Percentiles rank a stretch among this genome's conserved stretches.
These are phyloP conservation scores for Lepidium aucheri DNA, from an alignment of 345 rosid species.

Conservation along the genomic window DNA sequence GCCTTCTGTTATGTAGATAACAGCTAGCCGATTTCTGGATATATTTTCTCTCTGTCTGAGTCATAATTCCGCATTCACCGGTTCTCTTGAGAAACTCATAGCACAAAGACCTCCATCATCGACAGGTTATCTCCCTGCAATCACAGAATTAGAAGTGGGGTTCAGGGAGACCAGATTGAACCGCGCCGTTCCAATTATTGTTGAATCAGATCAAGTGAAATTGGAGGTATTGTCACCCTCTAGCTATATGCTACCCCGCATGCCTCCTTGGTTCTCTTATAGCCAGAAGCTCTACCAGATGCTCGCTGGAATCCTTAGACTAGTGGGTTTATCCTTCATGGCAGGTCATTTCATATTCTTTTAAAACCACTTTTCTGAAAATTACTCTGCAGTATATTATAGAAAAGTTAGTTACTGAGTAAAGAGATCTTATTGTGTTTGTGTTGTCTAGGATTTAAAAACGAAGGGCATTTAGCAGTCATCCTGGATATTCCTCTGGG, in stretches of 20 bases:
- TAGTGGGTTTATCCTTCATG: conserved; percentile 71
- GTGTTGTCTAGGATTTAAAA: conserved; percentile 47
- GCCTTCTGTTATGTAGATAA: conserved; percentile 39
- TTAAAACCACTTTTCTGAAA: conserved; percentile 10
- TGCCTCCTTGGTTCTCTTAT: conserved; percentile 80
- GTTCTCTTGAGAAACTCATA: conserved; percentile 68
- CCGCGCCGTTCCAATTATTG: conserved; percentile 22
- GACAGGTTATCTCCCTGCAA: conserved; percentile 61
- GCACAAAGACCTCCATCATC: conserved; percentile 54
- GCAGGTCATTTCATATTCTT: conserved; percentile 58
- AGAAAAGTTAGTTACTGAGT: conserved; percentile 19
- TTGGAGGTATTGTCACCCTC: conserved; percentile 21
- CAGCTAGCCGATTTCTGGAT: conserved; percentile 81
- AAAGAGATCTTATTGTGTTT: conserved; percentile 24
- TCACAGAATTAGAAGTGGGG: conserved; percentile 60
- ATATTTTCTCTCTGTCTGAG: conserved; percentile 62
- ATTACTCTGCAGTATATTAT: not conserved
- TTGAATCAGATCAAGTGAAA: conserved; percentile 33
- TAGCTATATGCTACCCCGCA: conserved; percentile 50
- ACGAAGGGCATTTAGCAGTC: conserved; percentile 53
- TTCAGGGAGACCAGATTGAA: conserved; percentile 24
- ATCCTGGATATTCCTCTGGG: conserved; percentile 73
- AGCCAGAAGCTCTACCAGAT: conserved; percentile 61
- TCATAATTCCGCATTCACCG: conserved; percentile 57
- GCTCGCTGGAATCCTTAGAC: conserved; percentile 80